Conservation (phyloP, 768 basidiomycete species). For the Suillus tomentosus region DNA sequence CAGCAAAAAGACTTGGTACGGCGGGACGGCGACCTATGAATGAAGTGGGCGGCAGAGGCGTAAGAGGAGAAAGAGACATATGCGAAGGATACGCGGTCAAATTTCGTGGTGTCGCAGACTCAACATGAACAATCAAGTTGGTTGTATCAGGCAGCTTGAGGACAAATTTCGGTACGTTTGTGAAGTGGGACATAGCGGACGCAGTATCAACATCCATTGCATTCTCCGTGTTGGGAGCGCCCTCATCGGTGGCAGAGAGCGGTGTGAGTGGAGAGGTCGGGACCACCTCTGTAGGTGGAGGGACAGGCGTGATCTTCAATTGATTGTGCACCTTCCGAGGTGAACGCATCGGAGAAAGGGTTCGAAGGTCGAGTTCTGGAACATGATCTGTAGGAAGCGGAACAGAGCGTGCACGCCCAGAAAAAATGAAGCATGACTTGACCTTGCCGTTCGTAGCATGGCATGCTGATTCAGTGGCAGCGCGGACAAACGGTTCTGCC, state of each 20-base stretch:
- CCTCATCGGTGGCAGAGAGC: not conserved
- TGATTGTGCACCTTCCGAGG: slow-evolving; percentile 23
- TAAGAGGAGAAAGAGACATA: slow-evolving; percentile 45
- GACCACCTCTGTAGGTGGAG: slow-evolving; percentile 20
- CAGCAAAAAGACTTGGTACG: slow-evolving; percentile 16
- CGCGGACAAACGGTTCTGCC: slow-evolving; percentile 16
- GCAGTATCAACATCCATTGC: slow-evolving; percentile 29
- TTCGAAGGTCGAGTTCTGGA: slow-evolving; percentile 10
- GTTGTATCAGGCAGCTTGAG: slow-evolving; percentile 24
- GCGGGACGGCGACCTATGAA: slow-evolving; percentile 15
- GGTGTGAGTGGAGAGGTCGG: slow-evolving; percentile 1
- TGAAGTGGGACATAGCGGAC: slow-evolving; percentile 24
- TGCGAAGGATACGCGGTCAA: slow-evolving; percentile 7
- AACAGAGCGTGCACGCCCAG: slow-evolving; percentile 31
- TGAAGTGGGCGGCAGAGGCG: slow-evolving; percentile 55
- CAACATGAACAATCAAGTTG: slow-evolving; percentile 32
- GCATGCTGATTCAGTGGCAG: slow-evolving; percentile 21
- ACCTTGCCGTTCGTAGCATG: slow-evolving; percentile 11
- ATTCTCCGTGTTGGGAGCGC: slow-evolving; percentile 6
- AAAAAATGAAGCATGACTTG: slow-evolving; percentile 16
- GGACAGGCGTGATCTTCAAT: slow-evolving; percentile 28
- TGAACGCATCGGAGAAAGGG: slow-evolving; percentile 30
- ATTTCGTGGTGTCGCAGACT: slow-evolving; percentile 8
- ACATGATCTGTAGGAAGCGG: slow-evolving; percentile 20
- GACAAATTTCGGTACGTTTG: slow-evolving; percentile 18